Percentiles rank a stretch among this genome's conserved stretches.
These are phyloP conservation scores for Orbilia javanica DNA, from an alignment of 2,329 filamentous ascomycete genomes.

Conservation along the genomic window DNA sequence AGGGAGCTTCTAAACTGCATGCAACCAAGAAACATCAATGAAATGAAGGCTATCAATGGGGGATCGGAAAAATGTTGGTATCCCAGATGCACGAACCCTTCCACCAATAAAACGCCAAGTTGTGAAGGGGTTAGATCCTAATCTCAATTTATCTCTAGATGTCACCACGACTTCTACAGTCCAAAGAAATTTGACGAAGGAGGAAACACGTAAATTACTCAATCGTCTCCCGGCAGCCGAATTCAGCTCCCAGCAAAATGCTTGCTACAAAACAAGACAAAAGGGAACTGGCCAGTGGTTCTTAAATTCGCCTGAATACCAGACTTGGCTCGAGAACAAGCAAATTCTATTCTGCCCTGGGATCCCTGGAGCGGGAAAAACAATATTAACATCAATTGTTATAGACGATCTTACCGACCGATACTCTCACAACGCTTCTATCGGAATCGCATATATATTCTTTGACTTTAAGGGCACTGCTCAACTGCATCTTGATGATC, in stretches of 20 bases:
- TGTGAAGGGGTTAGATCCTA: too few relatives aligned
- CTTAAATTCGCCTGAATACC: slow-evolving; percentile 65
- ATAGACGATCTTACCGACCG: slow-evolving; percentile 65
- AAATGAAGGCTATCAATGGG: background rate
- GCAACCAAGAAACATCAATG: background rate
- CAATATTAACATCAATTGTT: slow-evolving; percentile 66
- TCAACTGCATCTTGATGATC: background rate
- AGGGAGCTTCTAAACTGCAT: slow-evolving; percentile 27
- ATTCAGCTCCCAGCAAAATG: slow-evolving; percentile 1
- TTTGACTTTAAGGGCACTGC: background rate
- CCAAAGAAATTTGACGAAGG: background rate
- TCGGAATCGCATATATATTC: background rate
- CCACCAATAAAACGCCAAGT: too few relatives aligned
- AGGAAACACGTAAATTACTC: slow-evolving; percentile 12
- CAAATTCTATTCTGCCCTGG: slow-evolving; percentile 67
- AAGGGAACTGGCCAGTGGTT: slow-evolving; percentile 65
- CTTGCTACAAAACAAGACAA: slow-evolving; percentile 7
- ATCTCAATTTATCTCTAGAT: too few relatives aligned
- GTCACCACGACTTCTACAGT: too few relatives aligned
- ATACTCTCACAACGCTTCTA: background rate
- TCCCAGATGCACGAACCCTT: too few relatives aligned
- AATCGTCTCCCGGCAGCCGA: slow-evolving; percentile 12
- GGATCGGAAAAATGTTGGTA: background rate
- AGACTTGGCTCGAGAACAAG: slow-evolving; percentile 6
- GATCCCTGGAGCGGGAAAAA: slow-evolving; percentile 69